Evolutionary conservation across 805 yeast species (phyloP).

Genomic region (Metschnikowia gelsemii): DNA sequence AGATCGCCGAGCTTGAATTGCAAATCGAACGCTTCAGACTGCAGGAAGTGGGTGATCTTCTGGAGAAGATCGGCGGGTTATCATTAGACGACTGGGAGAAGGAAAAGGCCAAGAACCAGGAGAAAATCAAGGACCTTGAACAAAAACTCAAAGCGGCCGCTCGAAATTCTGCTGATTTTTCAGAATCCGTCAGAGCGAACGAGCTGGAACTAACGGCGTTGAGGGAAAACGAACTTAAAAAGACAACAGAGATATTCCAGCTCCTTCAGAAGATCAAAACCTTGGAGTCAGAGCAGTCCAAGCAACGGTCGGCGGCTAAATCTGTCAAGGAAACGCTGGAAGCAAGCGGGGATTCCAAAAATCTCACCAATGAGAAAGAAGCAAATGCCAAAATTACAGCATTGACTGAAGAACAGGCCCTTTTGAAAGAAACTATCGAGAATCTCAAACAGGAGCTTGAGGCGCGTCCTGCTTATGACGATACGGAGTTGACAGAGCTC

Average conservation of each 20-base stretch:
- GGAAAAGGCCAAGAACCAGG: constrained; percentile 10
- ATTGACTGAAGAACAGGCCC: background rate
- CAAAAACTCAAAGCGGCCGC: background rate
- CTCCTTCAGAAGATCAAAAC: constrained; percentile 1
- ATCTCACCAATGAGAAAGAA: background rate
- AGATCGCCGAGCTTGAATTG: constrained; percentile 17
- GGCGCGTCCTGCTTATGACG: constrained; percentile 39
- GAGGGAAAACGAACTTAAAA: constrained; percentile 1
- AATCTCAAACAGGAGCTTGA: constrained; percentile 34
- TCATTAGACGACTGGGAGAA: constrained; percentile 15
- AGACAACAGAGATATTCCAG: background rate
- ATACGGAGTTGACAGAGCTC: constrained; percentile 39
- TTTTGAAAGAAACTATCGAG: constrained; percentile 20
- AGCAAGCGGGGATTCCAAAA: background rate
- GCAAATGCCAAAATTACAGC: background rate
- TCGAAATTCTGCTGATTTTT: background rate
- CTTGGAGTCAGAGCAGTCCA: constrained; percentile 1
- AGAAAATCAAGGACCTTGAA: constrained; percentile 8
- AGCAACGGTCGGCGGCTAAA: background rate
- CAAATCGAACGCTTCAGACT: constrained; percentile 12
- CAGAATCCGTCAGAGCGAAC: background rate
- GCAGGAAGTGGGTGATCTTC: constrained; percentile 8
- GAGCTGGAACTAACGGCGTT: constrained; percentile 3
- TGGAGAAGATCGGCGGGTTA: constrained; percentile 10
- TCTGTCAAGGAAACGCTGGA: background rate